Evolutionary conservation across 306 rosid species (phyloP).

Genomic region (Comarum palustre): DNA sequence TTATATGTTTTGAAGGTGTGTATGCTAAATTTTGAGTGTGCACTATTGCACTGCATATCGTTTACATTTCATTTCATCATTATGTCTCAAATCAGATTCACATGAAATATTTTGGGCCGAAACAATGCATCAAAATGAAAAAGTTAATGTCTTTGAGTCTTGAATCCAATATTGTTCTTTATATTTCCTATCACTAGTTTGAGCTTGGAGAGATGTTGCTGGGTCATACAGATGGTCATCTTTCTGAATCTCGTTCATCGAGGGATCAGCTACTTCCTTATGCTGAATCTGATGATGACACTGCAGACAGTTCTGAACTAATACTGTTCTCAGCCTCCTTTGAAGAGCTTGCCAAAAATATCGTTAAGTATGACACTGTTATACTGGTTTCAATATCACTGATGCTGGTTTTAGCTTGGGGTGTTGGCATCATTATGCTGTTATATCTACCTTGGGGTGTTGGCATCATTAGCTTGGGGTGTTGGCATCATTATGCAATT

Average conservation of each 20-base stretch:
- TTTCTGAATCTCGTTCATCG: conserved; percentile 50
- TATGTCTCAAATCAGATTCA: background rate
- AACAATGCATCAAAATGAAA: background rate
- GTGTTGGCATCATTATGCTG: conserved; percentile 78
- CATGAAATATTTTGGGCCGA: background rate
- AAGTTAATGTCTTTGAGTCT: background rate
- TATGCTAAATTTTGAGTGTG: background rate
- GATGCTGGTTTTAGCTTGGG: conserved; percentile 88
- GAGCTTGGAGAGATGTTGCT: conserved; percentile 56
- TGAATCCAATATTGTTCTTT: conserved; percentile 15
- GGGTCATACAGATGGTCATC: conserved; percentile 58
- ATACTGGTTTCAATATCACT: conserved; percentile 84
- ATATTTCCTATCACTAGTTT: conserved; percentile 28
- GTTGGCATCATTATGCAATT: conserved; percentile 77
- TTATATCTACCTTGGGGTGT: conserved; percentile 94
- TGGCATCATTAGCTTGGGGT: conserved; percentile 93
- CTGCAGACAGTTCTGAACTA: conserved; percentile 46
- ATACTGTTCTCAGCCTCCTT: conserved; percentile 70
- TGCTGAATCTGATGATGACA: conserved; percentile 52
- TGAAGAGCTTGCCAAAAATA: conserved; percentile 61
- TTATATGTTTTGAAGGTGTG: background rate
- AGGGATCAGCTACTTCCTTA: conserved; percentile 49
- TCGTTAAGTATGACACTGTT: conserved; percentile 67
- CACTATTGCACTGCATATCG: background rate
- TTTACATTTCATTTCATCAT: background rate